Base-by-base conservation (phyloP, 2,329 filamentous ascomycete species). In the Colletotrichum lini region DNA sequence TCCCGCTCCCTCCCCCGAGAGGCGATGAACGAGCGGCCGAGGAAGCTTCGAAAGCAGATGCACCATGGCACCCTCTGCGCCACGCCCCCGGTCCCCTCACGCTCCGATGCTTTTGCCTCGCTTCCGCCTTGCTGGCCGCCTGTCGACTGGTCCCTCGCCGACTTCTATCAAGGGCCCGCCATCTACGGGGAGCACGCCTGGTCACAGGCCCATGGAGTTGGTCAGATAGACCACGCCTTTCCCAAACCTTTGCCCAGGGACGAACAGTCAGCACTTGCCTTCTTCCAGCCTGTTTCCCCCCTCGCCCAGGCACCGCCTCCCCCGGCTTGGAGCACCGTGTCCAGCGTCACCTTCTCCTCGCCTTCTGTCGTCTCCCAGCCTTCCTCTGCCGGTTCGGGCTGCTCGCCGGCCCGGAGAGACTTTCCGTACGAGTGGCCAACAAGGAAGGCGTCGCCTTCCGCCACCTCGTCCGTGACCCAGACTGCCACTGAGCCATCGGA, bases 341-440 rank as follows among this genome's bases (percentile, higher is more conserved):
- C 78, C 60, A 73, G 73, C 40, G 75, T 78, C 47, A 78, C 76
- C 4, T 72, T 71, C 57, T 75, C 74, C 0, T 74, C 76, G 1
- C 65, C 74, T 13, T 74, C 75, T 16, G 70, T 65, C 26, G 47
- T 56, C 12, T 75, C 74, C 1, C 74, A 75, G 47, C 68, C 72
- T 0, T 80, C 79, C 0, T 80, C 80, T 4, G 73, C 75, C 3
- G 77, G 77, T 12, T 80, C 79, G 4, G 74, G 77, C 3, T 49
- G 78, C 7, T 82, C 80, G 0, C 77, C 79, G 2, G 70, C 79
- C 0, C 76, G 76, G n/a, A 80, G 78, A 5, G 79, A 80, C 7
- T 50, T 68, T 1, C 73, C 75, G 21, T 64, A 38, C 7, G 78
- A 79, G 54, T 65, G 74, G 47, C 52, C 76, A 15, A 75, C 70